These are phyloP conservation scores for Colletotrichum endophyticum DNA, from an alignment of 2,329 filamentous ascomycete genomes.

Conservation along the genomic window DNA sequence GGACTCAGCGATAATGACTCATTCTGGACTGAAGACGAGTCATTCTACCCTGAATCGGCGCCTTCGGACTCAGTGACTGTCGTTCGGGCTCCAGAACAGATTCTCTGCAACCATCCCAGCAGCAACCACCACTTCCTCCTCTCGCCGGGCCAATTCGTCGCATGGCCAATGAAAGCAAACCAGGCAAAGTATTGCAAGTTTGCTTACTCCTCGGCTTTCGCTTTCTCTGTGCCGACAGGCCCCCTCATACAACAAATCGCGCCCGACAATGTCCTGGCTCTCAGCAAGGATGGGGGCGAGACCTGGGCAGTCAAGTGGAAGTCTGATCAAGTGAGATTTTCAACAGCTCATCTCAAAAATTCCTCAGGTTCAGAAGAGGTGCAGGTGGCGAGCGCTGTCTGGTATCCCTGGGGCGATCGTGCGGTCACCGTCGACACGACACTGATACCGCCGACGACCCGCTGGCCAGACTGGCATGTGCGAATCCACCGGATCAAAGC, in stretches of 20 bases:
- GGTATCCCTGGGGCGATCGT: slow-evolving; percentile 32
- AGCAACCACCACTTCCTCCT: slow-evolving; percentile 47
- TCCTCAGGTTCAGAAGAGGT: background rate
- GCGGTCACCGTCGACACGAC: slow-evolving; percentile 29
- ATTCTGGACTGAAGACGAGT: slow-evolving; percentile 51
- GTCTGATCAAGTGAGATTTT: slow-evolving; percentile 22
- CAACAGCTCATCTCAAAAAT: background rate
- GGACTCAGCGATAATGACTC: slow-evolving; percentile 36
- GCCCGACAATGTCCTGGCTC: slow-evolving; percentile 32
- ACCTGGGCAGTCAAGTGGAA: slow-evolving; percentile 35
- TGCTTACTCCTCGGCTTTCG: slow-evolving; percentile 53
- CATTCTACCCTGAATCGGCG: slow-evolving; percentile 23
- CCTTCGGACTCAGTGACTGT: background rate
- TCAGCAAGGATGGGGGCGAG: slow-evolving; percentile 35
- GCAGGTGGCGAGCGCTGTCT: slow-evolving; percentile 2
- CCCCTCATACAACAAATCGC: slow-evolving; percentile 35
- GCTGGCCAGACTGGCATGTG: slow-evolving; percentile 39
- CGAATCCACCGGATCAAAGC: slow-evolving; percentile 26
- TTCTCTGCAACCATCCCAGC: slow-evolving; percentile 41
- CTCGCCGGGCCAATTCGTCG: slow-evolving; percentile 42
- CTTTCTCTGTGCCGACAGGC: slow-evolving; percentile 47
- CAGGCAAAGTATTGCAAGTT: slow-evolving; percentile 53
- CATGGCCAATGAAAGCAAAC: slow-evolving; percentile 40
- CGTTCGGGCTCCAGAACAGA: slow-evolving; percentile 41
- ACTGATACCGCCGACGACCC: slow-evolving; percentile 29